Evolutionary conservation across 306 rosid species (phyloP), one percentile per base, ranked within the genome.

Genomic region (Astragalus membranaceus): DNA sequence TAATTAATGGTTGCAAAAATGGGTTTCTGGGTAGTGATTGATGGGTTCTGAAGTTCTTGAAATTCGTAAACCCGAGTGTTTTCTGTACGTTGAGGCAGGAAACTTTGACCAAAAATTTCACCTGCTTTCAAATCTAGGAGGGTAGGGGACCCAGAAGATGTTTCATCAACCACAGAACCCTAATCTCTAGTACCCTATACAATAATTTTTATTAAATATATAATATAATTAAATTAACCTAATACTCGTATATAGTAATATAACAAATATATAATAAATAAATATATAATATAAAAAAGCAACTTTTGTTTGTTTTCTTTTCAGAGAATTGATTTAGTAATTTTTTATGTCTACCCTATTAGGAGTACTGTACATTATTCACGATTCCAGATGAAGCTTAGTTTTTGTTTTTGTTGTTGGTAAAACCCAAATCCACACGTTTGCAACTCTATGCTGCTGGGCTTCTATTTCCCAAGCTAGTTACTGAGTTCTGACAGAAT

Each of bases 81-180:
- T 59, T 79, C 83, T 79, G 74, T 57, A 63, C 36, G 30, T 26
- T 1, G 63, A 54, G 75, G 8, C 69, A 37, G 54, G 58, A 56
- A 62, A 81, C 42, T 81, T 83, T 79, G 92, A 89, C 88, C 70
- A 69, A 62, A 69, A 20, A 33, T 23, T 16, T 74, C n/a, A 44
- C 51, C 36, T 41, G 48, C 72, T 36, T 73, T 61, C 57, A 73
- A 56, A 52, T 63, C 46, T 23, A 2, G 81, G 39, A 8, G 8
- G 43, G 54, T 4, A 39, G 41, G 57, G 76, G 81, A 60, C 73
- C 79, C 79, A 70, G 69, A 47, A 72, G 53, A 64, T 16, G 70
- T 70, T 72, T 64, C 65, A 16, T 39, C 66, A 49, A 73, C 74
- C 77, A 51, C 82, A 43, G 81, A 85, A 86, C 89, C 88, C 91